Conservation (phyloP, 2,329 filamentous ascomycete genomes). For the Colletotrichum theobromicola region DNA sequence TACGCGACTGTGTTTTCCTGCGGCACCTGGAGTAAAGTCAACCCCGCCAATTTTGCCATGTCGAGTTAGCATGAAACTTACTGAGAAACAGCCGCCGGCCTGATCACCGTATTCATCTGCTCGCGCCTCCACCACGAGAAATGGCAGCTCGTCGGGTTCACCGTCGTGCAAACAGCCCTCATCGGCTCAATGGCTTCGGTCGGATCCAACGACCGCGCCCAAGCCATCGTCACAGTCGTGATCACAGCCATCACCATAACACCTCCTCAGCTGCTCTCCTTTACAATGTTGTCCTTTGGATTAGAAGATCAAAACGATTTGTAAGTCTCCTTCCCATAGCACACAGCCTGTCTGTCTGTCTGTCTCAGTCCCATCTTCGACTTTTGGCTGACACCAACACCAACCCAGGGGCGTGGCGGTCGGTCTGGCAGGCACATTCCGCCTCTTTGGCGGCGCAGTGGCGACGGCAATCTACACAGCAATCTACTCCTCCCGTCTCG, state of each 20-base stretch:
- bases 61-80: too few relatives aligned
- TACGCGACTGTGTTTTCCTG: constrained; percentile 33
- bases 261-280: constrained; percentile 35
- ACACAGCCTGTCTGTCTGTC: neutral
- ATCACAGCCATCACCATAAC: constrained; percentile 33
- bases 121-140: constrained; percentile 36
- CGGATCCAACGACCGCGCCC: constrained; percentile 32
- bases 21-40: constrained; percentile 30
- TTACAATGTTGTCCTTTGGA: constrained; percentile 39
- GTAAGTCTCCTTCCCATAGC: neutral
- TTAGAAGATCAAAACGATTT: constrained; percentile 30
- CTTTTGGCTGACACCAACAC: constrained; percentile 18
- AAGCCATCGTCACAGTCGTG: constrained; percentile 38
- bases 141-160: constrained; percentile 39
- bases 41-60: accelerated
- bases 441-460: constrained; percentile 40
- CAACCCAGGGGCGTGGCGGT: constrained; percentile 35
- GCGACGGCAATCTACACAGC: constrained; percentile 42
- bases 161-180: constrained; percentile 36
- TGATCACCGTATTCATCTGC: constrained; percentile 3
- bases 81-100: neutral
- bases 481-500: constrained; percentile 35
- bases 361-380: neutral
- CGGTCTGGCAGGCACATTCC: constrained; percentile 40
- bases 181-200: constrained; percentile 39